Evolutionary conservation across 1,284 basidiomycete species (phyloP), one percentile per base, ranked within the genome.

Genomic region (Cryptococcus sp.): DNA sequence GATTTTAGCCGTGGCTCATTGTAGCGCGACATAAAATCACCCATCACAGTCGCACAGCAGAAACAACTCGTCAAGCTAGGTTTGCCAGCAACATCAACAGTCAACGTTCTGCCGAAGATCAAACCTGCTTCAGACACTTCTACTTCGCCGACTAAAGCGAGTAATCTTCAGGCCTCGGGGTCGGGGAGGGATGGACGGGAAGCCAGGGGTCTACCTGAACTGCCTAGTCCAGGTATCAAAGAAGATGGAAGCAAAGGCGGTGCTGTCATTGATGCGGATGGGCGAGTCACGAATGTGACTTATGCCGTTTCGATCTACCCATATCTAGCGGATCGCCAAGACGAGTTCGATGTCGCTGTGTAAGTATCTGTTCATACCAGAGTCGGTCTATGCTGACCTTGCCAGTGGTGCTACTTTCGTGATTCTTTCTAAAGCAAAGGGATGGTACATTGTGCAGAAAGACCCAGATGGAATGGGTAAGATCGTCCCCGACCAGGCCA

Each of bases 401-500:
- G 4, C 3, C 59, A 91, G 86, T 31, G 87, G 87, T 32, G 87
- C 92, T 67, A 90, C 89, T 0, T 98, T 96, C 73, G 84, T 97
- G 60, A 94, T 98, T 65, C 78, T 96, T 49, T 90, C 88, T 53
- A 86, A 94, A 57, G 87, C 91, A 14, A 86, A 93, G 56, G 96
- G 96, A 0, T 98, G 96, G 96, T 99, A 94, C 91, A 88, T 97
- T 32, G 94, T 98, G 2, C 92, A 98, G 69, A 84, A 89, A 31
- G 96, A 98, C 72, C 86, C 87, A 21, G 84, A 83, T 43, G 92
- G 91, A 2, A 82, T 84, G 4, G 92, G 92, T 13, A 77, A 85
- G 46, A 82, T 91, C 41, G 84, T 87, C 52, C 80, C 83, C 21
- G 87, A 90, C 60, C 80, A 83, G 28, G 75, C 79, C 46, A 84